Evolutionary conservation across 306 rosid genomes (phyloP).

Genomic region (Gastrolobium villosum): DNA sequence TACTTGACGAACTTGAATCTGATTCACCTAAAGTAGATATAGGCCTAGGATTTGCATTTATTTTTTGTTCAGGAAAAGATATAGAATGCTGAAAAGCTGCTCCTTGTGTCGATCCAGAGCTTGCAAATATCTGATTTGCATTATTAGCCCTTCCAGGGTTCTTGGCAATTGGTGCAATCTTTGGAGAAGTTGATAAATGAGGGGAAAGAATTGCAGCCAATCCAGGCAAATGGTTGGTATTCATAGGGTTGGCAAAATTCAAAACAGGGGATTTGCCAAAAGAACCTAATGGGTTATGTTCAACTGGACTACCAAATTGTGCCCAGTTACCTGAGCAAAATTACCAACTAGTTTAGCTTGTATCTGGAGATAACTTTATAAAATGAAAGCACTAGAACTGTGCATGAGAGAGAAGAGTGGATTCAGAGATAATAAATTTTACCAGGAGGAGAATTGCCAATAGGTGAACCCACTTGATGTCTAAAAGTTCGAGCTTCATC

Average conservation of each 20-base stretch:
- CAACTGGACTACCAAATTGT: constrained; percentile 84
- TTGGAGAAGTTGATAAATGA: constrained; percentile 70
- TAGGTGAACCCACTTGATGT: constrained; percentile 84
- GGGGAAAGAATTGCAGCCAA: constrained; percentile 87
- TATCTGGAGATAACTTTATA: constrained; percentile 31
- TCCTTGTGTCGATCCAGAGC: constrained; percentile 64
- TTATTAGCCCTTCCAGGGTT: constrained; percentile 69
- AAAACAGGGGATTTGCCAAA: constrained; percentile 77
- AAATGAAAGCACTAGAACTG: constrained; percentile 22
- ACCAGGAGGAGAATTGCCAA: constrained; percentile 94
- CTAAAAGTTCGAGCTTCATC: constrained; percentile 77
- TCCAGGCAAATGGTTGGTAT: constrained; percentile 78
- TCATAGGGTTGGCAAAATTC: constrained; percentile 74
- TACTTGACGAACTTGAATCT: constrained; percentile 66
- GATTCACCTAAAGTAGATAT: constrained; percentile 66
- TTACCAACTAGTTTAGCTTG: constrained; percentile 35
- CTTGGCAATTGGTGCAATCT: constrained; percentile 92
- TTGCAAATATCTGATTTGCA: constrained; percentile 59
- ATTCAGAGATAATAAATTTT: constrained; percentile 37
- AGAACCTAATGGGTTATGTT: constrained; percentile 69
- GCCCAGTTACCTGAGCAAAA: constrained; percentile 78
- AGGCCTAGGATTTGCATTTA: constrained; percentile 72
- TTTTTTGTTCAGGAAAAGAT: constrained; percentile 77
- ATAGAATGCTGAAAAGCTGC: constrained; percentile 67
- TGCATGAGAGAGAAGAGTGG: constrained; percentile 16